Conservation (phyloP, 257 asterid genomes). For the Solanum chmielewskii region DNA sequence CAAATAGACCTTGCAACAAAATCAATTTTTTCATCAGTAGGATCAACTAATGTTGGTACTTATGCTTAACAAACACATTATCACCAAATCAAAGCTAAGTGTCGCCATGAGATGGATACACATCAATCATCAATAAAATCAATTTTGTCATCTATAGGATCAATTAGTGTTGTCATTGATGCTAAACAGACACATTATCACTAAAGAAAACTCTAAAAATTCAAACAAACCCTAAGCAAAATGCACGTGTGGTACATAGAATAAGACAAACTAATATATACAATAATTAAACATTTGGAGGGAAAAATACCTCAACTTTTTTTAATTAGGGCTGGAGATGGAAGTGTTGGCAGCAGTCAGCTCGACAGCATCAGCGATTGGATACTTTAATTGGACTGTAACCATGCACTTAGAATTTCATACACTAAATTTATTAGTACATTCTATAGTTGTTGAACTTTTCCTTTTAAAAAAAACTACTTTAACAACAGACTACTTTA, state of each 20-base stretch:
- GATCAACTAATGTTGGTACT: not conserved
- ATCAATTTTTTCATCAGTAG: not conserved
- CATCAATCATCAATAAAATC: not conserved
- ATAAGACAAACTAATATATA: not conserved
- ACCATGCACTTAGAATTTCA: not conserved
- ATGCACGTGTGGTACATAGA: not conserved
- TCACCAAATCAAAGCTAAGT: not conserved
- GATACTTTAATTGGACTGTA: not conserved
- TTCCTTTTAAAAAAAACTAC: too few species aligned
- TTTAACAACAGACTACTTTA: too few species aligned
- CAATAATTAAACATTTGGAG: not conserved
- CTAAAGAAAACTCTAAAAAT: not conserved
- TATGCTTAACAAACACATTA: not conserved
- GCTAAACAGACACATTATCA: not conserved
- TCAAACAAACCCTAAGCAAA: not conserved
- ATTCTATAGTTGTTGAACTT: too few species aligned
- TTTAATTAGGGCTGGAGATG: not conserved
- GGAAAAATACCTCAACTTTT: not conserved
- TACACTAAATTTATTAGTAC: not conserved
- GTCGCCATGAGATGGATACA: not conserved
- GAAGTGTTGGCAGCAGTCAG: not conserved
- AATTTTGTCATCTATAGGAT: not conserved
- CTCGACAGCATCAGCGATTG: not conserved
- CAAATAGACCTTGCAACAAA: not conserved
- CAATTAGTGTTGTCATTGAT: not conserved